Base-by-base conservation (phyloP, 306 rosid genomes). In the Dryas alaskensis region DNA sequence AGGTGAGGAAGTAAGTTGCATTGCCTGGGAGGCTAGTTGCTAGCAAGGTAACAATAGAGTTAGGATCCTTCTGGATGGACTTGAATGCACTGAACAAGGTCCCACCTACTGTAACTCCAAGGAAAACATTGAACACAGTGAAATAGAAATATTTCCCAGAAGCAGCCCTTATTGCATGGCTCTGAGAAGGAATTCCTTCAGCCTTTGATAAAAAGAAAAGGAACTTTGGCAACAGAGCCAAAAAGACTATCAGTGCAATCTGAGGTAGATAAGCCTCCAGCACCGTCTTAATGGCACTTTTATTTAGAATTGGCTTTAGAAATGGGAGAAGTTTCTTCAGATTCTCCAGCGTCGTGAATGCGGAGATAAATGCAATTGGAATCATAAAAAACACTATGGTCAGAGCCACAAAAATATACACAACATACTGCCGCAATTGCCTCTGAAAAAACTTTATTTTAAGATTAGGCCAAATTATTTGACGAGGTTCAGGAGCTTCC, bases 191-290 rank as follows among this genome's bases (percentile, higher is more conserved):
- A 69, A 95, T 92, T 70, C 97, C 98, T 78, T 95, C 99, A 0
- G 84, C 50, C 81, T 86, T 90, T 8, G 99, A 95, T 51, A 95
- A 82, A 78, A 80, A 86, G 73, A 81, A 39, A 31, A 95, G 97
- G 55, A 95, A 42, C 85, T 83, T 90, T 44, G 99, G 99, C 85
- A 95, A 81, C 67, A 95, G 9, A 60, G 97, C 98, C 75, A 92
- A 73, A 79, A 95, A 95, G 78, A 92, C 10, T 6, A 92, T 65
- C 69, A 95, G 83, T 12, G 98, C 99, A 62, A 95, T 9, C 82
- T 92, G 99, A 74, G 99, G 98, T 80, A 95, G 94, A 70, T 73
- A 95, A 74, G 99, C 98, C 88, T 87, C 98, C 81, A 95, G 82
- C 75, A 90, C 83, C 14, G 88, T 86, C 85, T 54, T 90, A 69